Conservation (phyloP, 129 eudicot species). For the Solidago caesia region DNA sequence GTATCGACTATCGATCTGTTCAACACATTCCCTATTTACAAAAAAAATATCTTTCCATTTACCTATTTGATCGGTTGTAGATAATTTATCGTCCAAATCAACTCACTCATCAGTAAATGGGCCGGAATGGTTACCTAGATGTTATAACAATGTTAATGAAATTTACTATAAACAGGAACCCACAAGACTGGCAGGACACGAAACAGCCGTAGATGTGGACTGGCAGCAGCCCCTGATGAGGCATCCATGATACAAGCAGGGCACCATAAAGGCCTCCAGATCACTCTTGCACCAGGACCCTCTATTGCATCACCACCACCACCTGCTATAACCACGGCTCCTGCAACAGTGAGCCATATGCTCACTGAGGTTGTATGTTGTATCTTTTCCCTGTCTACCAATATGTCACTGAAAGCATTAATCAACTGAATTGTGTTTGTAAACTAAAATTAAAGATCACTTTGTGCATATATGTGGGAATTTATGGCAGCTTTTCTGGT, state of each 20-base stretch:
- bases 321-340: constrained; percentile 24
- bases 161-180: constrained; percentile 50
- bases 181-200: constrained; percentile 60
- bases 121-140: not conserved
- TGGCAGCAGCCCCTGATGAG: constrained; percentile 65
- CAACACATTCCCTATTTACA: not conserved
- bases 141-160: constrained; percentile 4
- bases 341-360: constrained; percentile 15
- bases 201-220: constrained; percentile 67
- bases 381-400: constrained; percentile 9
- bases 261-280: constrained; percentile 64
- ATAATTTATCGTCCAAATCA: not conserved
- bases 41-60: not conserved
- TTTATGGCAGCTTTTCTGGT: not conserved
- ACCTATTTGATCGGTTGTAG: not conserved
- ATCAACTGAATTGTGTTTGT: constrained; percentile 25
- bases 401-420: constrained; percentile 5
- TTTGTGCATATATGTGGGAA: constrained; percentile 26
- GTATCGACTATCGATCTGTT: not conserved
- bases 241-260: constrained; percentile 68
- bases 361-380: constrained; percentile 17
- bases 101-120: not conserved
- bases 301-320: constrained; percentile 37
- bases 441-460: constrained; percentile 19
- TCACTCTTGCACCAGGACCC: constrained; percentile 57